A percentile compares a stretch with the other conserved stretches of the same genome.
Evolutionary conservation across 1,139 yeast species (phyloP).

Genomic region (Saccharomyces hybrid): DNA sequence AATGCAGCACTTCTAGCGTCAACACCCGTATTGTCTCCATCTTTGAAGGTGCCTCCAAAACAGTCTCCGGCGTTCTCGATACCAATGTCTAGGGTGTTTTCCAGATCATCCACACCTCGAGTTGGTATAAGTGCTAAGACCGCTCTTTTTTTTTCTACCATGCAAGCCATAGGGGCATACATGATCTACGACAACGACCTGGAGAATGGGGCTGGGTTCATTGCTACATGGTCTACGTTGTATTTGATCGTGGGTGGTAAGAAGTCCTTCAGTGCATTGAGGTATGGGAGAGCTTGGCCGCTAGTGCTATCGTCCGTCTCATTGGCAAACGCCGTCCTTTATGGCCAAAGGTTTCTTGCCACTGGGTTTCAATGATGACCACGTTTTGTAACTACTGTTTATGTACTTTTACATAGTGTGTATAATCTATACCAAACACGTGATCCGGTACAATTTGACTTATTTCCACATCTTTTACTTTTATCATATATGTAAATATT

Average conservation of each 20-base stretch:
- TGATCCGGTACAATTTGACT: too few species aligned
- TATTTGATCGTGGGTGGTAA: constrained; percentile 71
- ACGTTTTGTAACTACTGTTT: neutral
- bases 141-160: constrained; percentile 55
- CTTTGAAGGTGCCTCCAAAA: constrained; percentile 13
- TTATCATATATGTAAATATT: neutral
- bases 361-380: constrained; percentile 15
- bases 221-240: constrained; percentile 77
- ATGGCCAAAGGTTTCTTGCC: constrained; percentile 61
- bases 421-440: neutral
- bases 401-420: neutral
- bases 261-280: constrained; percentile 44
- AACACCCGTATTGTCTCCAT: constrained; percentile 39
- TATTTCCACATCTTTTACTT: neutral
- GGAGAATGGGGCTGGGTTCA: constrained; percentile 80
- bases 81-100: neutral
- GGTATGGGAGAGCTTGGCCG: constrained; percentile 49
- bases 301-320: constrained; percentile 53
- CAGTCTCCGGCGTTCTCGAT: constrained; percentile 4
- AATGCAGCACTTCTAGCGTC: constrained; percentile 38
- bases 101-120: constrained; percentile 6
- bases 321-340: constrained; percentile 52
- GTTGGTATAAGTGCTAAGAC: constrained; percentile 42
- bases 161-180: constrained; percentile 72
- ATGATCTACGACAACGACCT: constrained; percentile 76